Percentiles rank a stretch among this genome's conserved stretches.
Evolutionary conservation across 2,329 filamentous ascomycete genomes (phyloP).

Genomic region (Exophiala calicioides): DNA sequence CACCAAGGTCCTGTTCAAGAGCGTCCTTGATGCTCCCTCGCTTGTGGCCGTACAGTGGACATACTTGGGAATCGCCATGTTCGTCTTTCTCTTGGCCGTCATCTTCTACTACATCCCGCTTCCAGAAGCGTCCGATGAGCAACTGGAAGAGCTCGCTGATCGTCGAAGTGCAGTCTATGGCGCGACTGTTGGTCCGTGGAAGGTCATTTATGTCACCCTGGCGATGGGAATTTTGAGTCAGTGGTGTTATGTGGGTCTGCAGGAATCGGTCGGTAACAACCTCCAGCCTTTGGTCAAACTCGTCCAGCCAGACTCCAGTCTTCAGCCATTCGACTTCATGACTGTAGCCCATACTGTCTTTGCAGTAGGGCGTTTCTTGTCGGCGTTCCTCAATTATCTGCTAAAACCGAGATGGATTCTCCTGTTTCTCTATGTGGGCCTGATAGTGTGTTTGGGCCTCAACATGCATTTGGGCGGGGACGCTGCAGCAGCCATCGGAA

Average conservation of each 20-base stretch:
- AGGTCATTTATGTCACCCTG: conserved; percentile 59
- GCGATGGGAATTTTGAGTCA: conserved; percentile 56
- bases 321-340: conserved; percentile 46
- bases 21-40: conserved; percentile 49
- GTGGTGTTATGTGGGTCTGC: conserved; percentile 63
- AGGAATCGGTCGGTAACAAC: conserved; percentile 57
- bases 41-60: conserved; percentile 65
- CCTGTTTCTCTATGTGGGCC: conserved; percentile 53
- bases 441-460: conserved; percentile 54
- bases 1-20: conserved; percentile 58
- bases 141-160: conserved; percentile 58
- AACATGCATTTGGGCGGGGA: conserved; percentile 52
- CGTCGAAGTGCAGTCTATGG: conserved; percentile 53
- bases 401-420: conserved; percentile 62
- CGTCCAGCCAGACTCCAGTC: conserved; percentile 36
- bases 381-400: conserved; percentile 54
- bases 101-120: conserved; percentile 63
- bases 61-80: conserved; percentile 64
- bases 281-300: conserved; percentile 48
- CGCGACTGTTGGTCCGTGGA: conserved; percentile 47
- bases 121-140: conserved; percentile 62
- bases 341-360: conserved; percentile 61
- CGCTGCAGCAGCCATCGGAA: conserved; percentile 48
- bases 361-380: conserved; percentile 58
- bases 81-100: conserved; percentile 60